Evolutionary conservation across 2,329 filamentous ascomycete genomes (phyloP).

Genomic region (Fusarium heterosporum): DNA sequence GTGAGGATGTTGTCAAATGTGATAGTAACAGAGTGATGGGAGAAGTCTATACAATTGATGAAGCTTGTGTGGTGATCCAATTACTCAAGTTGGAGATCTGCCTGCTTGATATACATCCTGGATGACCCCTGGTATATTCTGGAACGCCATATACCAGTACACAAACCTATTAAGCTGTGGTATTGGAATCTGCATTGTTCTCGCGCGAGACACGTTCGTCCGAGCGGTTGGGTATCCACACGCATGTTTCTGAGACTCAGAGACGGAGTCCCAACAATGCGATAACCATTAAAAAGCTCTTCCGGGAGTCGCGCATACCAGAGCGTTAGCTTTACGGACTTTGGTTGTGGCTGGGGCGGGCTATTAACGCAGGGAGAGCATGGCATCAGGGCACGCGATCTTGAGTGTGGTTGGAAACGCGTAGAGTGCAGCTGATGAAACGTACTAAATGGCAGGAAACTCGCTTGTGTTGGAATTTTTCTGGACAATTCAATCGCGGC

Average conservation of each 20-base stretch:
- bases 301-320: conserved; percentile 19
- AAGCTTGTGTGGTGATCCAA: not conserved
- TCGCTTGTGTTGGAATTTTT: conserved; percentile 4
- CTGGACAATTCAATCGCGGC: conserved; percentile 2
- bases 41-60: not conserved
- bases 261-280: not conserved
- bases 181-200: conserved; percentile 31
- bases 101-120: conserved; percentile 37
- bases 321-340: not conserved
- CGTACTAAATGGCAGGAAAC: not conserved
- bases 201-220: conserved; percentile 7
- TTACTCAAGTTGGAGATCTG: not conserved
- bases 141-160: conserved; percentile 26
- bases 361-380: conserved; percentile 23
- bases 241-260: not conserved
- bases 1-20: not conserved
- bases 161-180: not conserved
- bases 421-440: conserved; percentile 2
- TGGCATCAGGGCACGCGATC: not conserved
- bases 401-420: conserved; percentile 6
- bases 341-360: conserved; percentile 11
- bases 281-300: conserved; percentile 13
- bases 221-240: conserved; percentile 29
- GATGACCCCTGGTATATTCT: not conserved
- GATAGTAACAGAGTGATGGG: too few relatives aligned